Conservation (phyloP, 192 early-diverging fungal species). For the Coemansia sp. region DNA sequence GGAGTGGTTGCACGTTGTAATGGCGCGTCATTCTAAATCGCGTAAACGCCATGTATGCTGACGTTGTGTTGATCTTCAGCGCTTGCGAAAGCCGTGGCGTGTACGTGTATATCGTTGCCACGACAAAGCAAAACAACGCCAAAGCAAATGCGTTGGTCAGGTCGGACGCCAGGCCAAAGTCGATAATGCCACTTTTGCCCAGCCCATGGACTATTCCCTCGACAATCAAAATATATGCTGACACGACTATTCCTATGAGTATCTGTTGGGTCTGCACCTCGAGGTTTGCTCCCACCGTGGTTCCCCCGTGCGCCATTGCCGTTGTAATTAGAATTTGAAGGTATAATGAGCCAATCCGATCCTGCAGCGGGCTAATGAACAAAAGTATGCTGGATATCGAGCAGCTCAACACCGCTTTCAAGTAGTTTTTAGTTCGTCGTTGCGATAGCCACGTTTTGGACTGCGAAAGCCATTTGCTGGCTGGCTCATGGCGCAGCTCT, state of each 20-base stretch:
- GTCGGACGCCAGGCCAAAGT: conserved; percentile 23
- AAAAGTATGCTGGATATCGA: conserved; percentile 26
- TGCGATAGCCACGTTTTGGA: conserved; percentile 13
- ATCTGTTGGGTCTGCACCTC: conserved; percentile 45
- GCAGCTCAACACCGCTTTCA: conserved; percentile 39
- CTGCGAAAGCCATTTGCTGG: not conserved
- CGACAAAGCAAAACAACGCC: conserved; percentile 31
- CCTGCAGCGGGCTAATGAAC: conserved; percentile 26
- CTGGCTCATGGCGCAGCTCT: not conserved
- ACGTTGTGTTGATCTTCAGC: conserved; percentile 38
- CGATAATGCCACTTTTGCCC: conserved; percentile 1
- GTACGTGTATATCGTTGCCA: conserved; percentile 25
- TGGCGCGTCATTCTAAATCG: conserved; percentile 5
- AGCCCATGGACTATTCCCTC: conserved; percentile 23
- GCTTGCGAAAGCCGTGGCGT: conserved; percentile 28
- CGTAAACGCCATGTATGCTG: conserved; percentile 26
- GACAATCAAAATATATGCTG: conserved; percentile 26
- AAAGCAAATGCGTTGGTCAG: conserved; percentile 23
- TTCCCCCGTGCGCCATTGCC: conserved; percentile 40
- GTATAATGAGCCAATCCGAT: conserved; percentile 25
- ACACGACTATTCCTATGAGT: conserved; percentile 15
- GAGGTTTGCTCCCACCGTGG: conserved; percentile 41
- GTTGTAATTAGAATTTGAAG: conserved; percentile 37
- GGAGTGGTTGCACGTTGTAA: conserved; percentile 25
- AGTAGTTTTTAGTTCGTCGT: conserved; percentile 32